phyloP scores from a whole-genome alignment of 2,329 filamentous ascomycete genomes.

The Capronia americana region DNA sequence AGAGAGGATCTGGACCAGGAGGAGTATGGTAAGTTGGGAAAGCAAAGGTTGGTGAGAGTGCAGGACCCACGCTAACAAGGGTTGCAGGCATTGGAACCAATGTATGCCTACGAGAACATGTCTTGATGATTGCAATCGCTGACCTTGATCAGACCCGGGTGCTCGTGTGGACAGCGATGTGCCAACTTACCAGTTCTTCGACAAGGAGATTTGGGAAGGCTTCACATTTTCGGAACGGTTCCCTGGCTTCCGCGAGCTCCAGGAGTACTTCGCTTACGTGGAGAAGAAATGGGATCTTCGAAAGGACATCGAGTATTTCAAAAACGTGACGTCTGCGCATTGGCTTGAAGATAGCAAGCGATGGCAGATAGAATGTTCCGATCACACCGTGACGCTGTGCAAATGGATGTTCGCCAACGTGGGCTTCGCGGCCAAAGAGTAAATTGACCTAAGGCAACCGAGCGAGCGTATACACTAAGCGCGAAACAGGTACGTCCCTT shows the following conservation, averaged over 20 bases:
- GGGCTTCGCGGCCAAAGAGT: slow-evolving; percentile 55
- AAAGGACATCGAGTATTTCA: slow-evolving; percentile 49
- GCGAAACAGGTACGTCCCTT: slow-evolving; percentile 60
- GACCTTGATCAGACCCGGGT: slow-evolving; percentile 56
- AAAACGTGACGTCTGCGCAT: slow-evolving; percentile 48
- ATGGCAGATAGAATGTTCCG: slow-evolving; percentile 51
- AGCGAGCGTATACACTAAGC: slow-evolving; percentile 46
- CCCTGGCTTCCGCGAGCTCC: slow-evolving; percentile 47
- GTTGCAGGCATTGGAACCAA: slow-evolving; percentile 55
- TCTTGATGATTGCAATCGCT: too few species aligned
- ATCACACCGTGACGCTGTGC: slow-evolving; percentile 50
- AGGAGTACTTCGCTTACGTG: slow-evolving; percentile 55
- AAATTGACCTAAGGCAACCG: too few species aligned
- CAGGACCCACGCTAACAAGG: not conserved
- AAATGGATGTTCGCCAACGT: slow-evolving; percentile 52
- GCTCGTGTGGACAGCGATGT: slow-evolving; percentile 61
- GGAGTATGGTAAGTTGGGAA: slow-evolving; percentile 53
- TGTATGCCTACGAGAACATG: too few species aligned
- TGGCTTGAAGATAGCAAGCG: slow-evolving; percentile 43
- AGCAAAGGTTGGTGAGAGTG: too few species aligned
- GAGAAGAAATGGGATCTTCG: slow-evolving; percentile 53
- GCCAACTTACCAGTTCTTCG: slow-evolving; percentile 61
- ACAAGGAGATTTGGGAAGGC: slow-evolving; percentile 54
- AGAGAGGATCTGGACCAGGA: slow-evolving; percentile 45
- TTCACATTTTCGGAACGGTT: slow-evolving; percentile 56